phyloP scores from a whole-genome alignment of 2,329 filamentous ascomycete species.

The Neoascochyta sp. region DNA sequence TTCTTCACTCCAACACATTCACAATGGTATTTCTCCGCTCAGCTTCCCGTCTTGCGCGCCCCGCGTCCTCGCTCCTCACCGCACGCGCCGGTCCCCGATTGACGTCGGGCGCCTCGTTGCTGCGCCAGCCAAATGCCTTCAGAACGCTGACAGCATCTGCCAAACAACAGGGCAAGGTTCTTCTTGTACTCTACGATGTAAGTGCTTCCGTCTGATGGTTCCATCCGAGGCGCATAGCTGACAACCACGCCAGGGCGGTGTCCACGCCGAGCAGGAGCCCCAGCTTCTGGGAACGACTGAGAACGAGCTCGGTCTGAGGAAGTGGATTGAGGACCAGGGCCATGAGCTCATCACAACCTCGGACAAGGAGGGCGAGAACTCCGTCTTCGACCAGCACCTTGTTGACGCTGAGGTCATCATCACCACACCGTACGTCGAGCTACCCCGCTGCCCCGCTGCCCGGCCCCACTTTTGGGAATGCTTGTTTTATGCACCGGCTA shows the following conservation, averaged over 20 bases:
- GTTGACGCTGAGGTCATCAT: constrained; percentile 98
- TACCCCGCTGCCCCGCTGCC: constrained; percentile 26
- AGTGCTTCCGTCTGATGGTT: constrained; percentile 35
- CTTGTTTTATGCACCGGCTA: no score
- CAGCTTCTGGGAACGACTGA: constrained; percentile 90
- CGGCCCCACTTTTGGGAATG: constrained; percentile 33
- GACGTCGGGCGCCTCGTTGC: constrained; percentile 42
- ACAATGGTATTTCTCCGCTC: constrained; percentile 62
- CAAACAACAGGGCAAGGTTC: constrained; percentile 85
- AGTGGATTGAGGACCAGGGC: constrained; percentile 96
- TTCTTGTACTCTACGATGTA: constrained; percentile 90
- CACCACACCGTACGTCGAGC: constrained; percentile 75
- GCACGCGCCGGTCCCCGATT: constrained; percentile 42
- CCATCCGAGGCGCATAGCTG: no score
- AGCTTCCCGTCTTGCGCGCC: constrained; percentile 56
- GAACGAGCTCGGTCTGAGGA: constrained; percentile 95
- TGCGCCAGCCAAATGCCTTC: constrained; percentile 49
- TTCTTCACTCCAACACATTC: constrained; percentile 23
- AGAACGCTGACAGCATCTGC: constrained; percentile 63
- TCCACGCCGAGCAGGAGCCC: constrained; percentile 86
- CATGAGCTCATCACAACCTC: constrained; percentile 96
- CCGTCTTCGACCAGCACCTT: constrained; percentile 90
- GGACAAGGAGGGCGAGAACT: constrained; percentile 93
- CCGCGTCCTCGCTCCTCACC: constrained; percentile 52
- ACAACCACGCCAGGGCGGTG: constrained; percentile 55